phyloP scores from a whole-genome alignment of 2,329 filamentous ascomycete genomes.

The Hypoxylon sp. region DNA sequence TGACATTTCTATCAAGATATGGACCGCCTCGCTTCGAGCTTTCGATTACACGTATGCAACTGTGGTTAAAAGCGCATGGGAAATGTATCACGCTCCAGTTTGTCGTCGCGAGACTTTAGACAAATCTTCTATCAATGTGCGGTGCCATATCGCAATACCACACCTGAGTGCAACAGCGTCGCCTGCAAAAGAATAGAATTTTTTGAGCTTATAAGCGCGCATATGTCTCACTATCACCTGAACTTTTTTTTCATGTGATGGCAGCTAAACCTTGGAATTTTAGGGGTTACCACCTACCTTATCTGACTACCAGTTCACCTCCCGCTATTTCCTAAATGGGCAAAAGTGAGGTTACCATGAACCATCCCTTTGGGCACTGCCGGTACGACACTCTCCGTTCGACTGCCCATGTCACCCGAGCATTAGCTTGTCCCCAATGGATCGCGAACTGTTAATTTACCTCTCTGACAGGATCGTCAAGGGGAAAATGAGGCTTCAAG shows the following conservation, averaged over 20 bases:
- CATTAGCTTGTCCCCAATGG: neutral
- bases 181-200: neutral
- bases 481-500: neutral
- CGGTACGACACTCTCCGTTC: conserved; percentile 2
- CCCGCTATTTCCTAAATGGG: conserved; percentile 21
- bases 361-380: neutral
- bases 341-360: conserved; percentile 3
- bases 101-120: no score
- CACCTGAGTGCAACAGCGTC: neutral
- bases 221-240: neutral
- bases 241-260: neutral
- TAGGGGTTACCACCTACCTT: conserved; percentile 15
- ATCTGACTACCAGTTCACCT: conserved; percentile 11
- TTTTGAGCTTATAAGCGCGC: neutral
- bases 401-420: neutral
- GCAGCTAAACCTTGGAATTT: neutral
- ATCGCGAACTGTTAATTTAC: neutral
- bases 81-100: no score
- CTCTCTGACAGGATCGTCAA: neutral
- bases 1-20: no score
- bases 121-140: no score
- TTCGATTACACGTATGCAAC: no score
- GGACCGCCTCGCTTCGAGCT: no score
- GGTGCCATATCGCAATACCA: no score
- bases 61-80: no score